Conservation (phyloP, 257 asterid genomes). For the Nemophila menziesii region DNA sequence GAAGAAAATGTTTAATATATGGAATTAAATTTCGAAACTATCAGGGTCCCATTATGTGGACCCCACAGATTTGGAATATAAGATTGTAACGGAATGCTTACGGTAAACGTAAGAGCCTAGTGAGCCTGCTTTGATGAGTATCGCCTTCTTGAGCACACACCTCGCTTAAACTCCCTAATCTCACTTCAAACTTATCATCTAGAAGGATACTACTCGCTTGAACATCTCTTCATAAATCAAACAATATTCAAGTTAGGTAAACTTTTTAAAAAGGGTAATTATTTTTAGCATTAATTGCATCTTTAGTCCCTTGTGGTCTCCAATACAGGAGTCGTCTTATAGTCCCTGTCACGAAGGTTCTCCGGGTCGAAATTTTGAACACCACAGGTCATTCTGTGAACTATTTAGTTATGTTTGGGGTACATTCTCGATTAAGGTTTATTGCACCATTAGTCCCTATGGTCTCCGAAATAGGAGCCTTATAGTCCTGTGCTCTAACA, state of each 20-base stretch:
- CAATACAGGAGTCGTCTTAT: no score
- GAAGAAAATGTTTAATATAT: slow-evolving; percentile 8
- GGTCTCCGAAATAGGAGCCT: no score
- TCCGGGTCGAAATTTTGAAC: no score
- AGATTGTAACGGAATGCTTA: slow-evolving; percentile 32
- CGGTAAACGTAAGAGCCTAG: slow-evolving; percentile 77
- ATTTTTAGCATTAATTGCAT: no score
- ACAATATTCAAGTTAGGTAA: slow-evolving; percentile 7
- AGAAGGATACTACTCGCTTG: slow-evolving; percentile 98
- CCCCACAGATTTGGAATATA: neutral
- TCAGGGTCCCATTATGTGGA: no score
- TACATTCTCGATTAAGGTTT: no score
- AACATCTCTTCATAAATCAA: slow-evolving; percentile 53
- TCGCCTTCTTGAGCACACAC: slow-evolving; percentile 87
- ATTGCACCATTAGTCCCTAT: no score
- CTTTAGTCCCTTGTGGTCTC: no score
- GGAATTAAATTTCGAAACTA: neutral
- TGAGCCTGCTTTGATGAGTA: slow-evolving; percentile 47
- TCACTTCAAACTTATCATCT: slow-evolving; percentile 89
- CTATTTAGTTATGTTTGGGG: no score
- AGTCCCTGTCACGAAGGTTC: no score
- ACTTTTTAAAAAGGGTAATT: neutral
- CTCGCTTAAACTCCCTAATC: slow-evolving; percentile 85
- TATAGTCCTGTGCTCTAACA: no score
- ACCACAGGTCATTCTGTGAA: no score